phyloP scores from a whole-genome alignment of 2,329 filamentous ascomycete genomes.

The Colletotrichum cuscutae region DNA sequence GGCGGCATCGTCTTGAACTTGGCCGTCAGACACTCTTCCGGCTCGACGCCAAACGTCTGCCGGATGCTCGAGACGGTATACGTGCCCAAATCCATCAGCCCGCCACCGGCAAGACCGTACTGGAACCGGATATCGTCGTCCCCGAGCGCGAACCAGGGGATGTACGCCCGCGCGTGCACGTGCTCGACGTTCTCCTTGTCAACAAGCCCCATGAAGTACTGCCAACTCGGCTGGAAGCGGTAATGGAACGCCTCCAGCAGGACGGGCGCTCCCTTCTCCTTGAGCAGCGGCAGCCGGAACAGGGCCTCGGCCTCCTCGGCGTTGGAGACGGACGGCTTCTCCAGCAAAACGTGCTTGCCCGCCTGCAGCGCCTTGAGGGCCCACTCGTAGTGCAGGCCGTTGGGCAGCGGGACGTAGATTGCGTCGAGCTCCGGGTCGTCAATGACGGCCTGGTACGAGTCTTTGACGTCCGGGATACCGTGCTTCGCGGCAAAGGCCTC shows the following conservation, averaged over 20 bases:
- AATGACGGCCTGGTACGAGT: slow-evolving; percentile 55
- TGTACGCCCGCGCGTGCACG: slow-evolving; percentile 42
- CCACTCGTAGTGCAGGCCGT: slow-evolving; percentile 56
- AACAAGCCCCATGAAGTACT: slow-evolving; percentile 51
- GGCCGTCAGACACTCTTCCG: slow-evolving; percentile 49
- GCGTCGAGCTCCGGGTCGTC: slow-evolving; percentile 54
- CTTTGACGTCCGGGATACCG: slow-evolving; percentile 59
- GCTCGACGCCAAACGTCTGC: slow-evolving; percentile 50
- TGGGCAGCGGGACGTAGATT: slow-evolving; percentile 61
- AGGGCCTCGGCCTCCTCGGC: slow-evolving; percentile 54
- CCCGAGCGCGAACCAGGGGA: slow-evolving; percentile 44
- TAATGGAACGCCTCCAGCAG: slow-evolving; percentile 65
- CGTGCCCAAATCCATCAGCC: slow-evolving; percentile 52
- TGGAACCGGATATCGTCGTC: slow-evolving; percentile 55
- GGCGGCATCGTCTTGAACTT: slow-evolving; percentile 41
- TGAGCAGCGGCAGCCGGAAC: slow-evolving; percentile 51
- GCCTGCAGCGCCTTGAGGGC: slow-evolving; percentile 56
- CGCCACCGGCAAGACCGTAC: slow-evolving; percentile 54
- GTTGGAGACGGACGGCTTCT: slow-evolving; percentile 63
- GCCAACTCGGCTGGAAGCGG: slow-evolving; percentile 61
- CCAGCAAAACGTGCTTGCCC: slow-evolving; percentile 66
- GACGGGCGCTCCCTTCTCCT: slow-evolving; percentile 49
- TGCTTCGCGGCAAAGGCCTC: slow-evolving; percentile 61
- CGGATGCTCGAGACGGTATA: slow-evolving; percentile 53
- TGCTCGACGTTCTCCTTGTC: slow-evolving; percentile 49